A percentile compares a stretch with the other conserved stretches of the same genome.
Evolutionary conservation across 805 yeast species (phyloP).

Genomic region (Saccharomyces cerevisiae): DNA sequence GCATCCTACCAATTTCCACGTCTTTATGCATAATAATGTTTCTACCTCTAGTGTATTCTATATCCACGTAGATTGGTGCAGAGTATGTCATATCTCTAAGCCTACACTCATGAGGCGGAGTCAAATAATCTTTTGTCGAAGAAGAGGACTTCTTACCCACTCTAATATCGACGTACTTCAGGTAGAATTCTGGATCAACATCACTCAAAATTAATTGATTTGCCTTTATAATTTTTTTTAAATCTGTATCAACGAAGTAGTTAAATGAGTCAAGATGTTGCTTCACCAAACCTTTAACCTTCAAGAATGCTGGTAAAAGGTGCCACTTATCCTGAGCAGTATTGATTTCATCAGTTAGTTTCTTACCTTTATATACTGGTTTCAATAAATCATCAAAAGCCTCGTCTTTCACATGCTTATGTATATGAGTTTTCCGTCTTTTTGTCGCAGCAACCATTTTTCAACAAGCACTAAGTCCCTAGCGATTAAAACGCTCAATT

Average conservation of each 20-base stretch:
- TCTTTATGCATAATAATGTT: constrained; percentile 84
- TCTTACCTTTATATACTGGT: constrained; percentile 80
- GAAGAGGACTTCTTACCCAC: constrained; percentile 74
- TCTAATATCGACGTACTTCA: constrained; percentile 86
- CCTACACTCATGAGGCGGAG: constrained; percentile 93
- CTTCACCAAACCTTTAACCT: constrained; percentile 91
- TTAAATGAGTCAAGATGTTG: constrained; percentile 98
- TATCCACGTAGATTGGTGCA: constrained; percentile 94
- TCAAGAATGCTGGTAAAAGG: constrained; percentile 86
- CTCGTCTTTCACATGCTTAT: constrained; percentile 37
- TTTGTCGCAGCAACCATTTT: constrained; percentile 4
- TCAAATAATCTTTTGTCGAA: constrained; percentile 45
- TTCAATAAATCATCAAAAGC: constrained; percentile 68
- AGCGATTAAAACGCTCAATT: neutral
- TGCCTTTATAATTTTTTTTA: constrained; percentile 86
- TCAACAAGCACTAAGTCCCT: neutral
- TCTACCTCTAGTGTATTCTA: constrained; percentile 91
- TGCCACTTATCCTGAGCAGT: constrained; percentile 98
- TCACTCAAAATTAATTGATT: constrained; percentile 84
- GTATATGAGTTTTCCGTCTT: constrained; percentile 10
- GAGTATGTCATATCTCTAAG: constrained; percentile 88
- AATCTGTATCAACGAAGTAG: constrained; percentile 87
- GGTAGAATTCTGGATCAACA: constrained; percentile 93
- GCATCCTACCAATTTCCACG: constrained; percentile 95
- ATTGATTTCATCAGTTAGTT: constrained; percentile 74